Percentiles rank a stretch among this genome's conserved stretches.
These are phyloP conservation scores for Pseudogymnoascus sp. DNA, from an alignment of 2,329 filamentous ascomycete genomes.

Conservation along the genomic window DNA sequence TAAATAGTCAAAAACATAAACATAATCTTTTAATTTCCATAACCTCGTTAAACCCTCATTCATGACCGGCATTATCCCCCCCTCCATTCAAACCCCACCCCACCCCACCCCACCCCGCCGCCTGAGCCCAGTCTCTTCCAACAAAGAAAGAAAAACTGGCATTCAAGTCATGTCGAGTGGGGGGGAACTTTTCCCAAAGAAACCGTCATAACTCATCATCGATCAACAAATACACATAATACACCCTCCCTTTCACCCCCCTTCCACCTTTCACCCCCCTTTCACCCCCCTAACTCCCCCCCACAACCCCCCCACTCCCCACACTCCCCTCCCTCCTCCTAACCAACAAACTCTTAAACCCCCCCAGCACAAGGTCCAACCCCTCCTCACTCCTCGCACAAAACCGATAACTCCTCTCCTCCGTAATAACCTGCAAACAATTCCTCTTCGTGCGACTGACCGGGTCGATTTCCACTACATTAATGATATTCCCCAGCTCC, in stretches of 20 bases:
- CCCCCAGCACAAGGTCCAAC: slow-evolving; percentile 75
- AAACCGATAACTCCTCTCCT: slow-evolving; percentile 76
- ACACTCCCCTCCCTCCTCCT: slow-evolving; percentile 49
- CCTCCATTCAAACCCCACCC: background rate
- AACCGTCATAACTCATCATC: background rate
- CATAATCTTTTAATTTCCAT: background rate
- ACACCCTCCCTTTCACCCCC: background rate
- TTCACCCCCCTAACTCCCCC: background rate
- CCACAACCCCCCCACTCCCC: background rate
- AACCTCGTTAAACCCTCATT: background rate
- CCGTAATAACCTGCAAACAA: slow-evolving; percentile 88
- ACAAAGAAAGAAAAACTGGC: background rate
- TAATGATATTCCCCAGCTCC: slow-evolving; percentile 68
- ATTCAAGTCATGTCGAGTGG: background rate
- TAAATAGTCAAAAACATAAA: no score
- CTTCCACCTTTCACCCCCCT: background rate
- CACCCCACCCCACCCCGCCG: background rate
- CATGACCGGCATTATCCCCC: background rate
- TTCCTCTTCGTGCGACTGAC: slow-evolving; percentile 74
- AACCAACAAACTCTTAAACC: slow-evolving; percentile 76
- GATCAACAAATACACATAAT: background rate
- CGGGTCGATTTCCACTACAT: slow-evolving; percentile 87
- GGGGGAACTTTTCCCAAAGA: background rate
- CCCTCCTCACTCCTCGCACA: slow-evolving; percentile 73
- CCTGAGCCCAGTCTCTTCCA: background rate